Evolutionary conservation across 2,329 filamentous ascomycete genomes (phyloP).

Genomic region (Epichloe amarillans): DNA sequence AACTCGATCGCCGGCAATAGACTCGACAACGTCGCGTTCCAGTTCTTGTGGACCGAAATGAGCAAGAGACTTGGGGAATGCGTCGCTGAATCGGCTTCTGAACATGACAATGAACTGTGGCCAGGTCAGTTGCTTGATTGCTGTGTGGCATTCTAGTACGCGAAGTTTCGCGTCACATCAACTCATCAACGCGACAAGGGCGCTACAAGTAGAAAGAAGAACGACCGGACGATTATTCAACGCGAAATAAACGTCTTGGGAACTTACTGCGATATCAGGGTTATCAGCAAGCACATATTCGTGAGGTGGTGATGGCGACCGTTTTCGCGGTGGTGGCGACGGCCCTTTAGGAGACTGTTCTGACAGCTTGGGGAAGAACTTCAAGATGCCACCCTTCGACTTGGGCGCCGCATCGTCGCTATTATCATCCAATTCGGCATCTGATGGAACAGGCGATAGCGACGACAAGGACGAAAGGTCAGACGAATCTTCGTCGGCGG

Average conservation of each 20-base stretch:
- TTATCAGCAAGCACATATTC: conserved; percentile 86
- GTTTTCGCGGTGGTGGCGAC: conserved; percentile 58
- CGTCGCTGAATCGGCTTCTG: conserved; percentile 80
- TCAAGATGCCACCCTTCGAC: conserved; percentile 47
- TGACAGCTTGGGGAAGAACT: conserved; percentile 51
- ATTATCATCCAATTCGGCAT: conserved; percentile 37
- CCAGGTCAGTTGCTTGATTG: conserved; percentile 2
- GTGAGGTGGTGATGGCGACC: conserved; percentile 78
- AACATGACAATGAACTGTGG: conserved; percentile 95
- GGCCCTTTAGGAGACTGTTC: conserved; percentile 39
- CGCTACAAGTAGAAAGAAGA: neutral
- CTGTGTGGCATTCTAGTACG: conserved; percentile 22
- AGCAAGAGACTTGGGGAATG: conserved; percentile 72
- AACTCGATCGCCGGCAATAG: conserved; percentile 66
- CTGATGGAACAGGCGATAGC: conserved; percentile 30
- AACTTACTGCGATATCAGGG: conserved; percentile 78
- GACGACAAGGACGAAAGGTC: conserved; percentile 47
- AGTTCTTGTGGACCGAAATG: conserved; percentile 94
- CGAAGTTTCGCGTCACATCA: conserved; percentile 40
- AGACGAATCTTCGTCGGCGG: conserved; percentile 48
- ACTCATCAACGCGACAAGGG: conserved; percentile 4
- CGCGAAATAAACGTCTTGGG: conserved; percentile 1
- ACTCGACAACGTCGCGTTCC: conserved; percentile 70
- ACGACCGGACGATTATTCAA: neutral
- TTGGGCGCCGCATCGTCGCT: conserved; percentile 23